Base-by-base conservation (phyloP, 2,329 filamentous ascomycete species). In the Bipolaris zeicola region DNA sequence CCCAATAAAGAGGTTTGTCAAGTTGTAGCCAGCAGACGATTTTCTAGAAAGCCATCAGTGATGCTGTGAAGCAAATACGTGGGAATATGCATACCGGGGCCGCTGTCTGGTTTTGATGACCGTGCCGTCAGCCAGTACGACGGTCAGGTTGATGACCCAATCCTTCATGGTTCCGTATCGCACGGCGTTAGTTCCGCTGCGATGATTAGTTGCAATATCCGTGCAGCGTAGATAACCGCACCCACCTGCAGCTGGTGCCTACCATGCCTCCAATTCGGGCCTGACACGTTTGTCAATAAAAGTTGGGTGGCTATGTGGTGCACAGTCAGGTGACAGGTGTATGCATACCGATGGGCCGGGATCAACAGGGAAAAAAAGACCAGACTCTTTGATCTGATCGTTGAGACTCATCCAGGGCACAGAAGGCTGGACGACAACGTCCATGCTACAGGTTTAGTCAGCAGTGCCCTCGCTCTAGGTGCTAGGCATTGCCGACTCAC, bases 391-490 rank as follows among this genome's bases (percentile, higher is more conserved):
- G 68, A 90, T 87, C 46, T 87, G 82, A 62, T 89, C 86, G 68
- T 97, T 97, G 55, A 97, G 79, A 50, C 90, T 87, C 83, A 96
- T 92, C 92, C 92, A 97, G n/a, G 89, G 89, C 8, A 97, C 88
- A 6, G 90, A 90, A 3, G 93, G 93, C 74, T 97, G 93, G 3
- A 97, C 92, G 4, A 96, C 90, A 47, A 96, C 83, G 67, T 97
- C 93, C 90, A 96, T 92, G 73, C 74, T 84, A 43, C 38, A 1
- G 37, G 37, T 52, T 37, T 37, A 61, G 62, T 74, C 57, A 75
- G 67, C 52, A 14, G 24, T 24, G 24, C 33, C n/a, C 26, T 18
- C 11, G 11, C 18, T 10, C 5, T 31, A 37, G n/a, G 31, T 18
- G 38, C 28, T 14, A 16, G n/a, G 33, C 50, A 45, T 18, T 34